Percentiles rank a stretch among this genome's conserved stretches.
Evolutionary conservation across 1,139 yeast genomes (phyloP).

Genomic region (Yamadazyma buinensis): DNA sequence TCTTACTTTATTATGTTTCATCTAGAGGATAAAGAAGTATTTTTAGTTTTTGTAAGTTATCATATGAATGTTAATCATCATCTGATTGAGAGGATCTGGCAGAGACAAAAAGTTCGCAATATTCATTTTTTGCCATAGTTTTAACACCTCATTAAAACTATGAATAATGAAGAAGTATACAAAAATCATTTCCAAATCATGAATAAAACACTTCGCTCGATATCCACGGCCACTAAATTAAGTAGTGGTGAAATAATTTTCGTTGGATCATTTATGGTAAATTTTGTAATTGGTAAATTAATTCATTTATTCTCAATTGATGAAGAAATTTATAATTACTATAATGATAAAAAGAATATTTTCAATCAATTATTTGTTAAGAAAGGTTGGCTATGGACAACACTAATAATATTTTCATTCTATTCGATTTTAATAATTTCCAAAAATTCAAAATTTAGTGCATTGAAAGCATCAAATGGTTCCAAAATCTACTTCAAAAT

Average conservation of each 20-base stretch:
- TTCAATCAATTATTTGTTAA: slow-evolving; percentile 77
- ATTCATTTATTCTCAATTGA: slow-evolving; percentile 31
- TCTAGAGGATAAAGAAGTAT: no score
- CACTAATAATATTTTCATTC: slow-evolving; percentile 31
- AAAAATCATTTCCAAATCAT: slow-evolving; percentile 18
- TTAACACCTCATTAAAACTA: no score
- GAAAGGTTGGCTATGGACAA: slow-evolving; percentile 93
- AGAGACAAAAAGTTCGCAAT: slow-evolving; percentile 1
- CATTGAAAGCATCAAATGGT: slow-evolving; percentile 1
- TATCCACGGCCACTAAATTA: slow-evolving; percentile 10
- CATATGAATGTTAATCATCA: no score
- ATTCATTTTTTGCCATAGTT: no score
- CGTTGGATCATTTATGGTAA: slow-evolving; percentile 27
- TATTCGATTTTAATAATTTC: slow-evolving; percentile 18
- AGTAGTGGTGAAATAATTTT: slow-evolving; percentile 22
- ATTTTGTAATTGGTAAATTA: slow-evolving; percentile 29
- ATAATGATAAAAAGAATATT: slow-evolving; percentile 60
- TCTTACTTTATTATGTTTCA: no score
- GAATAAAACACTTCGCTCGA: slow-evolving; percentile 3
- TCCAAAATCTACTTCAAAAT: slow-evolving; percentile 19
- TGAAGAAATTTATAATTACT: slow-evolving; percentile 48
- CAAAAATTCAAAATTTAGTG: slow-evolving; percentile 11
- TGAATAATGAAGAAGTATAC: slow-evolving; percentile 13
- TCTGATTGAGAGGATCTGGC: no score
- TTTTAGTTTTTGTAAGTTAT: no score